Base-by-base conservation (phyloP, 164 flowering plant species). In the Platanus orientalis region DNA sequence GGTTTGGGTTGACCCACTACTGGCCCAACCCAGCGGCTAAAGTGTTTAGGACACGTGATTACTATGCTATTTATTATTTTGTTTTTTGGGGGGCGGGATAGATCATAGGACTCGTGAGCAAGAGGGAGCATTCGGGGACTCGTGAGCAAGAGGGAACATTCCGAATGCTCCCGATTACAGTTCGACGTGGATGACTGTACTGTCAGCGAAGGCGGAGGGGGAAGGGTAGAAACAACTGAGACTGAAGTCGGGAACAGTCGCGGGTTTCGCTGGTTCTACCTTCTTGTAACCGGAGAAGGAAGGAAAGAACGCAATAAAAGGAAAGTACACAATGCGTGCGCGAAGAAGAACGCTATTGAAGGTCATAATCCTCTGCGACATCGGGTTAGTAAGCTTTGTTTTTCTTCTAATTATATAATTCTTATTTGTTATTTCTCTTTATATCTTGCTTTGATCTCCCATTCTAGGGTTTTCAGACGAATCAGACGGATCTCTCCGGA, bases 351-450 rank as follows among this genome's bases (percentile, higher is more conserved):
- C 53, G 61, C 73, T 76, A 32, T 66, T 76, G 5, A 76, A 76
- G 60, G 75, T 76, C 66, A 76, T 76, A 44, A 72, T 73, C 36
- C 72, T 76, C 52, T 73, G 75, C 28, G 77, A 67, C 56, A 65
- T 77, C 68, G 73, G 80, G 80, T 69, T 12, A 56, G 67, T 64
- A 39, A 10, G 49, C 13, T 34, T 39, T 62, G 50, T 1, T 29
- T 49, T 27, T 21, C 23, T 16, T 27, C 6, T 25, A 25, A 25
- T 57, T 54, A 21, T 34, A 32, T 28, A 16, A 24, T 49, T 48
- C 45, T 11, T 24, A 44, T 57, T 4, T 58, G 10, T 62, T 21
- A 30, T 28, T 63, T 14, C 29, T 12, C 5, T 32, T n/a, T n/a
- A 7, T 36, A 7, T 36, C 11, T 45, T 19, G 7, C 0, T 58